Percentiles rank a stretch among this genome's conserved stretches.
Conservation (phyloP, 2,329 filamentous ascomycete species). For the Xylariaceae sp. region DNA sequence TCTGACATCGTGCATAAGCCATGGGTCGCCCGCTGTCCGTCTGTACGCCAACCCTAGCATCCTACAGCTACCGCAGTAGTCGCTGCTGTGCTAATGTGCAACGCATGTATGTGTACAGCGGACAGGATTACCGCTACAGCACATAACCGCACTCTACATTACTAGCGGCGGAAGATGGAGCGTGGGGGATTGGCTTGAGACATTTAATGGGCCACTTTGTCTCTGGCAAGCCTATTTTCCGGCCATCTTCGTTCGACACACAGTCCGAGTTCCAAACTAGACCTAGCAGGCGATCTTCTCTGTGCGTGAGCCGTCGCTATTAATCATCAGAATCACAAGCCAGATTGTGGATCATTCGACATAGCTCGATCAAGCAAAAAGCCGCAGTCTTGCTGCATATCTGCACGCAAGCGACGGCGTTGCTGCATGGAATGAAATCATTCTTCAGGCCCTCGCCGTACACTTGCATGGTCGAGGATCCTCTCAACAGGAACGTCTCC, state of each 20-base stretch:
- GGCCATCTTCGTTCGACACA: not conserved
- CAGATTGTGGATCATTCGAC: conserved; percentile 21
- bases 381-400: conserved; percentile 18
- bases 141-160: conserved; percentile 35
- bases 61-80: conserved; percentile 20
- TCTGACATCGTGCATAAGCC: conserved; percentile 35
- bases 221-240: too few relatives aligned
- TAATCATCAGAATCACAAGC: conserved; percentile 12
- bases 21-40: conserved; percentile 22
- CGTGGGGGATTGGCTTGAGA: conserved; percentile 5
- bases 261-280: not conserved
- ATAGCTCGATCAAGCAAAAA: conserved; percentile 30
- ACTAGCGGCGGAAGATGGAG: conserved; percentile 28
- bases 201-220: not conserved
- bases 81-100: conserved; percentile 25
- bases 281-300: not conserved
- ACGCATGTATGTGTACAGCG: conserved; percentile 26
- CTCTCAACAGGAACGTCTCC: conserved; percentile 8
- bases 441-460: not conserved
- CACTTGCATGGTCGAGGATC: not conserved
- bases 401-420: conserved; percentile 12
- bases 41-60: conserved; percentile 23
- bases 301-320: not conserved
- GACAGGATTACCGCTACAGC: conserved; percentile 29
- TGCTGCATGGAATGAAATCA: conserved; percentile 13